Conservation (phyloP, 495 filamentous ascomycete species). For the Thermothielavioides terrestris region DNA sequence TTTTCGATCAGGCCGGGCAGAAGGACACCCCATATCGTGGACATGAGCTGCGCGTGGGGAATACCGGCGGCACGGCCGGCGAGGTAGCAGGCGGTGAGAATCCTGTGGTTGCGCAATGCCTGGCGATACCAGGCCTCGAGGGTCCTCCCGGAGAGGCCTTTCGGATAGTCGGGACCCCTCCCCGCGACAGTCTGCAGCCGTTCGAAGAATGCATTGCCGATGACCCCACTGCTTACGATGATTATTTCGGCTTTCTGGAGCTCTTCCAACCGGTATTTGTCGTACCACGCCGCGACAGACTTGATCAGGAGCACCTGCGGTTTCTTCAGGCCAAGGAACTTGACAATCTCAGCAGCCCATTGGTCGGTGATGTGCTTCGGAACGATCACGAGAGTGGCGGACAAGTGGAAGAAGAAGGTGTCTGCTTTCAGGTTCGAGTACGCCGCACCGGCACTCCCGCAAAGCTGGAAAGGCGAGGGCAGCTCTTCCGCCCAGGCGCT, state of each 20-base stretch:
- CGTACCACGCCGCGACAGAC: constrained; percentile 15
- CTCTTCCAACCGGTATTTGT: constrained; percentile 24
- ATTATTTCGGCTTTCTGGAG: constrained; percentile 49
- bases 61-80: not conserved
- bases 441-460: not conserved
- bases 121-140: constrained; percentile 13
- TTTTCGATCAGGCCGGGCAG: not conserved
- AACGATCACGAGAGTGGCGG: constrained; percentile 63
- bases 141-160: constrained; percentile 16
- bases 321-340: constrained; percentile 38
- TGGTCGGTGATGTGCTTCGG: constrained; percentile 56
- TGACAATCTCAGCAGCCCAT: constrained; percentile 54
- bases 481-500: constrained; percentile 1
- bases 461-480: not conserved
- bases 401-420: constrained; percentile 39
- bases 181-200: constrained; percentile 3
- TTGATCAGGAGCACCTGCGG: constrained; percentile 40
- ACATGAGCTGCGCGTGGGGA: not conserved
- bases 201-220: not conserved
- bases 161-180: constrained; percentile 3
- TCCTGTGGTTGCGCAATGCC: constrained; percentile 5
- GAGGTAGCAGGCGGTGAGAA: constrained; percentile 7
- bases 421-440: not conserved
- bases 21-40: not conserved
- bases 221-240: constrained; percentile 33